These are phyloP conservation scores for Dalbergia cultrata DNA, from an alignment of 306 rosid species.

Conservation along the genomic window DNA sequence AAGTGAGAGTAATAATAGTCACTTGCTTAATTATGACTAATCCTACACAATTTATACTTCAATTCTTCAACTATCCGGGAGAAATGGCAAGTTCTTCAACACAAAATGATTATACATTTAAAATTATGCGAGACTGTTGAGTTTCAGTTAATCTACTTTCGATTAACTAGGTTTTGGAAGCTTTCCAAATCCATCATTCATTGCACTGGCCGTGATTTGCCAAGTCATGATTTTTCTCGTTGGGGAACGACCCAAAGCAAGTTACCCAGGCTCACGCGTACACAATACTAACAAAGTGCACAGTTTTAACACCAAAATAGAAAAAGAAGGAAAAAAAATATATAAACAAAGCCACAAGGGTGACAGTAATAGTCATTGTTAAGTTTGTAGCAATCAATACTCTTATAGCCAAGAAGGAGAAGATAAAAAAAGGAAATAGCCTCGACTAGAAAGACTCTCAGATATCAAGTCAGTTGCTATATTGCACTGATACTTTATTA, in stretches of 20 bases:
- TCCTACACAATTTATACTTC: too few relatives aligned
- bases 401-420: too few relatives aligned
- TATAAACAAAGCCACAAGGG: too few relatives aligned
- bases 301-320: neutral
- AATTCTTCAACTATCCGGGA: neutral
- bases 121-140: neutral
- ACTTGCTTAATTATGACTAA: too few relatives aligned
- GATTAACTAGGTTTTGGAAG: neutral
- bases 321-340: too few relatives aligned
- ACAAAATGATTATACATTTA: neutral
- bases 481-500: too few relatives aligned
- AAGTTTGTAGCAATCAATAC: neutral
- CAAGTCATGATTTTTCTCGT: neutral
- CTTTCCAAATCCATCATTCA: neutral
- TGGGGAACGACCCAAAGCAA: neutral
- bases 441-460: neutral
- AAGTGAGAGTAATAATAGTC: too few relatives aligned
- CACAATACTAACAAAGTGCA: neutral
- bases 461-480: neutral
- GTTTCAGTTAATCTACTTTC: neutral
- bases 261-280: neutral
- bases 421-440: neutral
- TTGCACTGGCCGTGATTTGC: neutral
- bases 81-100: neutral
- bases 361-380: too few relatives aligned